Evolutionary conservation across 2,329 filamentous ascomycete species (phyloP).

Genomic region (Alternaria rosae): DNA sequence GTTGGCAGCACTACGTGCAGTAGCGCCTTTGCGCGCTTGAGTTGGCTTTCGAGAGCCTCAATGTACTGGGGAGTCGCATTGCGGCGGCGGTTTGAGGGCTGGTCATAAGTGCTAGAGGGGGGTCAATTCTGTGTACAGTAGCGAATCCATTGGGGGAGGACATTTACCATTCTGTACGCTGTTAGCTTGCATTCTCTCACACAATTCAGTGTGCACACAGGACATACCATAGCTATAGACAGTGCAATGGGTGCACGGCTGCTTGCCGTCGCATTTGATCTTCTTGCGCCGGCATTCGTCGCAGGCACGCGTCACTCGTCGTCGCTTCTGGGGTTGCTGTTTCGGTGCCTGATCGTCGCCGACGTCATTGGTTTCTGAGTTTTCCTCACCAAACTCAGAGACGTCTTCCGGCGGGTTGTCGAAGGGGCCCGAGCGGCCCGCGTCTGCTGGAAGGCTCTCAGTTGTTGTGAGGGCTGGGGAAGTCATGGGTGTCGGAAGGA

Average conservation of each 20-base stretch:
- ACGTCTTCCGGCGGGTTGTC: slow-evolving; percentile 41
- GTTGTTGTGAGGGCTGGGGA: slow-evolving; percentile 42
- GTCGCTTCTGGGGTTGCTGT: slow-evolving; percentile 51
- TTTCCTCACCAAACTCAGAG: slow-evolving; percentile 41
- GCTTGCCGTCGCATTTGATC: slow-evolving; percentile 64
- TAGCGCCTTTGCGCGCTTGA: slow-evolving; percentile 83
- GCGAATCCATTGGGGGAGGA: background rate
- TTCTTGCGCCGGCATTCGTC: slow-evolving; percentile 57
- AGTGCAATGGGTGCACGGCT: slow-evolving; percentile 83
- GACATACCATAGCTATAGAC: slow-evolving; percentile 92
- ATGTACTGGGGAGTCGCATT: slow-evolving; percentile 94
- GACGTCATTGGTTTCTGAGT: slow-evolving; percentile 44
- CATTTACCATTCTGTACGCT: slow-evolving; percentile 68
- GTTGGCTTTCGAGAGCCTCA: slow-evolving; percentile 81
- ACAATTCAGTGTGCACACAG: slow-evolving; percentile 1
- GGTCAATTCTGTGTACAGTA: slow-evolving; percentile 7
- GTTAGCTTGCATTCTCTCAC: slow-evolving; percentile 21
- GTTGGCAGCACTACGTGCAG: slow-evolving; percentile 82
- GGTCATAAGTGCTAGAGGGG: slow-evolving; percentile 74
- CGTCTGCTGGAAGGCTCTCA: slow-evolving; percentile 41
- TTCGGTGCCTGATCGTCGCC: slow-evolving; percentile 44
- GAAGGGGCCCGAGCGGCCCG: slow-evolving; percentile 35
- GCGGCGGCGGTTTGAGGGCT: slow-evolving; percentile 87
- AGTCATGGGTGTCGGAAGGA: slow-evolving; percentile 46
- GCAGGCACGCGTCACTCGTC: slow-evolving; percentile 55